Evolutionary conservation across 1,284 basidiomycete genomes (phyloP).

Genomic region (Melampsora americana): DNA sequence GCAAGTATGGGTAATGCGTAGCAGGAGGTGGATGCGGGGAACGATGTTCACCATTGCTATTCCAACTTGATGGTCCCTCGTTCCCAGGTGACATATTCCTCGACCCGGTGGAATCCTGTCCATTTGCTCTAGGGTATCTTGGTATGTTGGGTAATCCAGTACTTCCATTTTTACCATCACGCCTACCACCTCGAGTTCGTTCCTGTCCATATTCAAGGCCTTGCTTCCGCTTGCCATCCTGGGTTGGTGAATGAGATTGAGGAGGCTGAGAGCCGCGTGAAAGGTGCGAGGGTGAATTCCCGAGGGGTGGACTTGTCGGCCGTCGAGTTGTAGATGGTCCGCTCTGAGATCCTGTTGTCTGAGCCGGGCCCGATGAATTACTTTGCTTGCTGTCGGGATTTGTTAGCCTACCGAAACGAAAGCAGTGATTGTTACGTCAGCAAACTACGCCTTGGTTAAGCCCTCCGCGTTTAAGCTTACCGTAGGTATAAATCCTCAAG

Average conservation of each 20-base stretch:
- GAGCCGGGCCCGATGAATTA: not conserved
- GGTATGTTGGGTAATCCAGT: not conserved
- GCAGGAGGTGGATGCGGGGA: not conserved
- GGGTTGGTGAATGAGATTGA: not conserved
- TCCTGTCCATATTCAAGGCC: not conserved
- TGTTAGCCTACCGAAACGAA: not conserved
- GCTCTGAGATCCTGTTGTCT: not conserved
- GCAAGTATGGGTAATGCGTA: not conserved
- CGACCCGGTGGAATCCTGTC: too few species aligned
- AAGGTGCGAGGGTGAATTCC: not conserved
- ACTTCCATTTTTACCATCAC: not conserved
- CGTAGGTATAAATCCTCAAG: constrained; percentile 34
- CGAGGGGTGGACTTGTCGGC: not conserved
- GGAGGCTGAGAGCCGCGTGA: not conserved
- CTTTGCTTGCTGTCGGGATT: not conserved
- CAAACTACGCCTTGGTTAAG: not conserved
- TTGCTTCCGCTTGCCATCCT: not conserved
- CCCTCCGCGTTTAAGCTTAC: constrained; percentile 8
- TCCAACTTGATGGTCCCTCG: not conserved
- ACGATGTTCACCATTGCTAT: not conserved
- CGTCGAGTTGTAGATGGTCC: not conserved
- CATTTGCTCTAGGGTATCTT: not conserved
- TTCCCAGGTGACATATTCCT: not conserved
- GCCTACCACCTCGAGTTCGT: not conserved
- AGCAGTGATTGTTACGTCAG: not conserved